A percentile compares a stretch with the other conserved stretches of the same genome.
phyloP scores from a whole-genome alignment of 1,284 basidiomycete genomes.

The Veloboletus limbatus region DNA sequence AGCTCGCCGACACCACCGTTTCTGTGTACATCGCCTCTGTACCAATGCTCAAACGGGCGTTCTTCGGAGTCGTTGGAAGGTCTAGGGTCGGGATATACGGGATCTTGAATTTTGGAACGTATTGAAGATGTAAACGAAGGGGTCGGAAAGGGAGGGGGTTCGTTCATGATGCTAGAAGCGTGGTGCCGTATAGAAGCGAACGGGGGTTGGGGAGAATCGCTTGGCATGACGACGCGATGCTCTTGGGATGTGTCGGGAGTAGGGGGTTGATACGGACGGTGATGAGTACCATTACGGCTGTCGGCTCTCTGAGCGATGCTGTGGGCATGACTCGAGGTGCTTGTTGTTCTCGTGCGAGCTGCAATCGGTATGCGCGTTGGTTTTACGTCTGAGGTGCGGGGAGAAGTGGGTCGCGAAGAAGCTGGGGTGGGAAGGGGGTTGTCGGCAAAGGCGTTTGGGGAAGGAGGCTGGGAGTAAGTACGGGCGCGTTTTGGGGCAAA shows the following conservation, averaged over 20 bases:
- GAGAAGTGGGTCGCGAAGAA: slow-evolving; percentile 40
- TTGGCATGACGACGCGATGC: slow-evolving; percentile 15
- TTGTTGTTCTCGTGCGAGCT: slow-evolving; percentile 42
- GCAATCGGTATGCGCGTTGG: slow-evolving; percentile 51
- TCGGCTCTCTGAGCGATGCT: slow-evolving; percentile 30
- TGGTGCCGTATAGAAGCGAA: slow-evolving; percentile 25
- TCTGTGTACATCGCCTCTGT: slow-evolving; percentile 72
- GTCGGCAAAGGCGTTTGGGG: slow-evolving; percentile 22
- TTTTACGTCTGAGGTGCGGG: slow-evolving; percentile 36
- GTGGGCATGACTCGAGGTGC: slow-evolving; percentile 41
- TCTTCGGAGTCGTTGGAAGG: slow-evolving; percentile 73
- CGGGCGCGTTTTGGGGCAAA: slow-evolving; percentile 40
- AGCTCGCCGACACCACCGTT: slow-evolving; percentile 80
- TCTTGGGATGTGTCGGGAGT: slow-evolving; percentile 34
- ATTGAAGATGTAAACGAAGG: slow-evolving; percentile 35
- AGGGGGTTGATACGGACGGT: slow-evolving; percentile 25
- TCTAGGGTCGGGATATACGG: slow-evolving; percentile 35
- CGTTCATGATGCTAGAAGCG: slow-evolving; percentile 43
- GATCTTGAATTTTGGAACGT: slow-evolving; percentile 27
- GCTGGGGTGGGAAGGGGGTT: slow-evolving; percentile 35
- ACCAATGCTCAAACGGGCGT: slow-evolving; percentile 79
- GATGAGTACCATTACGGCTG: slow-evolving; percentile 24
- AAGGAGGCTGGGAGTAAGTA: slow-evolving; percentile 57
- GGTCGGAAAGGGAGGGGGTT: slow-evolving; percentile 45
- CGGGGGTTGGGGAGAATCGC: slow-evolving; percentile 17